These are phyloP conservation scores for Lachnellula arida DNA, from an alignment of 2,329 filamentous ascomycete genomes.

Conservation along the genomic window DNA sequence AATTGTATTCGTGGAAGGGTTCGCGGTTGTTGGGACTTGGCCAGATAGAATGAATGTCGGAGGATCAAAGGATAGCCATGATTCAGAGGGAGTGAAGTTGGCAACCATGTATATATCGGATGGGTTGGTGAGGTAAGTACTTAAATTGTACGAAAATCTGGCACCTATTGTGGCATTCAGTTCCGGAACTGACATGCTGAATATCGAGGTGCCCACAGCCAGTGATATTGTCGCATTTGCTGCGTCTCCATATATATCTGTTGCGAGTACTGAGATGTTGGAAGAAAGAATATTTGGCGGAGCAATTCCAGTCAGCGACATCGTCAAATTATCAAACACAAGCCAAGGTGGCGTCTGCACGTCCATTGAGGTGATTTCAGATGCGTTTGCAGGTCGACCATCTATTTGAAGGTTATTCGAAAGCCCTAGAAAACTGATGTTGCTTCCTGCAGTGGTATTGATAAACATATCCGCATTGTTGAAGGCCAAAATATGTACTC, in stretches of 20 bases:
- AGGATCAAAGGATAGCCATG: conserved; percentile 28
- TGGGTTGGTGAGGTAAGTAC: conserved; percentile 19
- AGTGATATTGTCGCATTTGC: conserved; percentile 51
- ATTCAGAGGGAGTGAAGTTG: conserved; percentile 12
- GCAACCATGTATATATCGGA: conserved; percentile 21
- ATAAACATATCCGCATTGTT: conserved; percentile 51
- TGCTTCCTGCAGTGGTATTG: conserved; percentile 50
- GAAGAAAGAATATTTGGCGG: conserved; percentile 52
- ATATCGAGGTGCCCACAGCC: conserved; percentile 18
- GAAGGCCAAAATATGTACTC: conserved; percentile 64
- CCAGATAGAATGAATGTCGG: conserved; percentile 22
- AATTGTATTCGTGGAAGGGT: conserved; percentile 16
- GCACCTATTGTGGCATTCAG: conserved; percentile 26
- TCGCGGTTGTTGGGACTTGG: conserved; percentile 17
- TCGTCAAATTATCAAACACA: conserved; percentile 54
- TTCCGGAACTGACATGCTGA: conserved; percentile 16
- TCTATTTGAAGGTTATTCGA: conserved; percentile 52
- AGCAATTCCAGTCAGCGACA: conserved; percentile 61
- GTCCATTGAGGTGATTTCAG: conserved; percentile 48
- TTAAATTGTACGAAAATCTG: conserved; percentile 24
- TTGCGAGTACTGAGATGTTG: conserved; percentile 57
- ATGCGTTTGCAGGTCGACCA: conserved; percentile 42
- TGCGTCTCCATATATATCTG: conserved; percentile 54
- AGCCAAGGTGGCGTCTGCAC: conserved; percentile 65
- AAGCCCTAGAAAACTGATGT: conserved; percentile 50